These are phyloP conservation scores for Dothideomycetidae sp. DNA, from an alignment of 2,329 filamentous ascomycete species.

Conservation along the genomic window DNA sequence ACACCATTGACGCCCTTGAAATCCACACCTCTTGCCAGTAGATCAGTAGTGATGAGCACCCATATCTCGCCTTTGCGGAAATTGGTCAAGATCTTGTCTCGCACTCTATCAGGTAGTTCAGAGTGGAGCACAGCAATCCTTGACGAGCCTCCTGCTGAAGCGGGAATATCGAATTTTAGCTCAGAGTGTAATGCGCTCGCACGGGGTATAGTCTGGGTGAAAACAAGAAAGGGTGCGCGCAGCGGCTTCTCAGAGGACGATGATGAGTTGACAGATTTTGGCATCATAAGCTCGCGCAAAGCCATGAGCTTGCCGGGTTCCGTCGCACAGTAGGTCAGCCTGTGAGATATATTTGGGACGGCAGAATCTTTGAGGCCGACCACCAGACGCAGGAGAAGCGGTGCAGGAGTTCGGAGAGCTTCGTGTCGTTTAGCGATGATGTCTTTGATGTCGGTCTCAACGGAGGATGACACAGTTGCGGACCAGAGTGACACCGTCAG, in stretches of 20 bases:
- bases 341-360: slow-evolving; percentile 81
- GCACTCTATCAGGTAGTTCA: slow-evolving; percentile 59
- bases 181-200: slow-evolving; percentile 79
- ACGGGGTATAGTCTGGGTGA: slow-evolving; percentile 88
- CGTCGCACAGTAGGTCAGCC: slow-evolving; percentile 77
- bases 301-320: slow-evolving; percentile 89
- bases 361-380: slow-evolving; percentile 95
- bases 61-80: slow-evolving; percentile 90
- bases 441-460: slow-evolving; percentile 64
- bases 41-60: slow-evolving; percentile 91
- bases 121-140: slow-evolving; percentile 86
- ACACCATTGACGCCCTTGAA: slow-evolving; percentile 92
- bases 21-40: slow-evolving; percentile 82
- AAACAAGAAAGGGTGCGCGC: slow-evolving; percentile 82
- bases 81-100: slow-evolving; percentile 69
- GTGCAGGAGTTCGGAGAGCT: slow-evolving; percentile 7
- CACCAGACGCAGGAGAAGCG: slow-evolving; percentile 62
- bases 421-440: slow-evolving; percentile 38
- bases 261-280: slow-evolving; percentile 46
- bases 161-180: slow-evolving; percentile 84
- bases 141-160: slow-evolving; percentile 68
- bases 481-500: slow-evolving; percentile 80
- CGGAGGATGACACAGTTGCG: slow-evolving; percentile 88
- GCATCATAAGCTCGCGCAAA: slow-evolving; percentile 76
- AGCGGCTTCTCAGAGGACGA: slow-evolving; percentile 42